phyloP scores from a whole-genome alignment of 2,329 filamentous ascomycete species.

The Alternaria ethzedia region DNA sequence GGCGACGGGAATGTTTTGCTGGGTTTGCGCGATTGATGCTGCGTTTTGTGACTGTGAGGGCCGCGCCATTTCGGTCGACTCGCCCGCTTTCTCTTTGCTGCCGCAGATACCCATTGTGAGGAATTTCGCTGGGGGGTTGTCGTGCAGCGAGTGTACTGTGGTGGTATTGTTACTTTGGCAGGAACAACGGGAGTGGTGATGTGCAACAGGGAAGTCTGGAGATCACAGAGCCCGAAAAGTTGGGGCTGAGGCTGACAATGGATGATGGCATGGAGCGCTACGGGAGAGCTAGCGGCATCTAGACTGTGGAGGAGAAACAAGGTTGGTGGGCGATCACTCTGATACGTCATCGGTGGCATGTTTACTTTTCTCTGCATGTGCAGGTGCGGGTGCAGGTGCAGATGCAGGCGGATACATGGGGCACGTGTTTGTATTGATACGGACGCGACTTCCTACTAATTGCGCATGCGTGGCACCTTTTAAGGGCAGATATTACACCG shows the following conservation, averaged over 20 bases:
- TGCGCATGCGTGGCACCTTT: neutral
- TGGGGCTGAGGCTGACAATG: neutral
- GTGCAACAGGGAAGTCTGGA: neutral
- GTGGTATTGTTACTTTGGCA: neutral
- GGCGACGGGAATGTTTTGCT: neutral
- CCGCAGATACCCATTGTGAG: slow-evolving; percentile 18
- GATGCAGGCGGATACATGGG: neutral
- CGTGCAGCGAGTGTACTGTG: neutral
- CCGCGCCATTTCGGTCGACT: slow-evolving; percentile 11
- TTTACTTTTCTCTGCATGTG: neutral
- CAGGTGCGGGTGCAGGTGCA: neutral
- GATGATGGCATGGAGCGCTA: slow-evolving; percentile 1
- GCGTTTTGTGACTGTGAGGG: slow-evolving; percentile 6
- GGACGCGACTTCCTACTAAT: neutral
- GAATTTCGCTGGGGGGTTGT: neutral
- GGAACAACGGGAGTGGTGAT: neutral
- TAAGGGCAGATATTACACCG: neutral
- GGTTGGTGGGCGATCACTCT: neutral
- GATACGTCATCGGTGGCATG: neutral
- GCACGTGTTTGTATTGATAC: neutral
- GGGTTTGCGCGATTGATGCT: neutral
- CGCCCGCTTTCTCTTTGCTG: slow-evolving; percentile 15
- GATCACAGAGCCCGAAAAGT: neutral
- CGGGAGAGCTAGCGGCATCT: slow-evolving; percentile 1
- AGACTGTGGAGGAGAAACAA: neutral